Evolutionary conservation across 2,329 filamentous ascomycete species (phyloP).

Genomic region (Thyridium curvatum): DNA sequence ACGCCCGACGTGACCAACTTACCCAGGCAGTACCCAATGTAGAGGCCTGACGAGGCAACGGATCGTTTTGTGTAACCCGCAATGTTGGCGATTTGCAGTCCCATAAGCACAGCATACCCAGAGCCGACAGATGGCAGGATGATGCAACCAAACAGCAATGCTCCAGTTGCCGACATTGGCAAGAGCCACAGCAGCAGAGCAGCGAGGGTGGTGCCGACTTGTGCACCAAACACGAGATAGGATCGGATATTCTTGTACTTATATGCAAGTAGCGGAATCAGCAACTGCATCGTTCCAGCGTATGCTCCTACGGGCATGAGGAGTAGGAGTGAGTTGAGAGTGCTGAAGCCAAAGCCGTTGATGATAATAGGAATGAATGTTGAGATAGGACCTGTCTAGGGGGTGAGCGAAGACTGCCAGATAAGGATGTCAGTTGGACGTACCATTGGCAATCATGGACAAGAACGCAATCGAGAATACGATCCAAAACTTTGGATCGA

Average conservation of each 20-base stretch:
- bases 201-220: constrained; percentile 32
- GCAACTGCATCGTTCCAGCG: constrained; percentile 21
- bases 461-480: constrained; percentile 32
- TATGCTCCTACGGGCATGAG: constrained; percentile 17
- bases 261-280: constrained; percentile 29
- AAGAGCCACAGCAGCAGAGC: constrained; percentile 36
- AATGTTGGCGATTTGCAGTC: constrained; percentile 41
- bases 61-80: constrained; percentile 46
- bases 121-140: constrained; percentile 37
- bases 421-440: no score
- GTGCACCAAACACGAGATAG: constrained; percentile 30
- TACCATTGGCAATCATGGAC: constrained; percentile 58
- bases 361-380: constrained; percentile 51
- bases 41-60: constrained; percentile 39
- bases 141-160: constrained; percentile 39
- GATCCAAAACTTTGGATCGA: constrained; percentile 7
- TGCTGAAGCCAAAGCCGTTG: constrained; percentile 36
- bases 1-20: constrained; percentile 2
- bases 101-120: constrained; percentile 44
- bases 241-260: constrained; percentile 18
- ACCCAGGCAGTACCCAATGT: constrained; percentile 45
- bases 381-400: constrained; percentile 37
- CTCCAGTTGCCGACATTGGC: constrained; percentile 31
- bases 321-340: constrained; percentile 15
- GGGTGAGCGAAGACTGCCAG: constrained; percentile 26